Evolutionary conservation across 2,329 filamentous ascomycete genomes (phyloP).

Genomic region (Ceratocystis colombiana): DNA sequence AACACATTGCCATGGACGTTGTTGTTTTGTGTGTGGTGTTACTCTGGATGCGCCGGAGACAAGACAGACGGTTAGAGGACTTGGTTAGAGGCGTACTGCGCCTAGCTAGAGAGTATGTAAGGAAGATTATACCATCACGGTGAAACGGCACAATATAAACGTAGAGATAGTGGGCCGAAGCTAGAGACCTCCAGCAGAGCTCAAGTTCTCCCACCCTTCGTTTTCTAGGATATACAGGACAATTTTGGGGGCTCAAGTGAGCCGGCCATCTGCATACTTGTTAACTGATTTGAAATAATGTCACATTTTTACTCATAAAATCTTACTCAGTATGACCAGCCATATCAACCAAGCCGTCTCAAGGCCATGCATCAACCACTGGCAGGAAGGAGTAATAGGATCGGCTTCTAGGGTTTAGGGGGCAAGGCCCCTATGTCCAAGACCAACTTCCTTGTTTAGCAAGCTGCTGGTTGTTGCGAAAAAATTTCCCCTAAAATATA

Average conservation of each 20-base stretch:
- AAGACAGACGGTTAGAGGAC: constrained; percentile 62
- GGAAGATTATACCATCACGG: constrained; percentile 49
- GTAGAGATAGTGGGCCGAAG: neutral
- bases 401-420: too few species aligned
- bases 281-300: neutral
- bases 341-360: too few species aligned
- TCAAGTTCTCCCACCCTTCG: constrained; percentile 21
- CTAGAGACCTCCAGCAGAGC: neutral
- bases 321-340: too few species aligned
- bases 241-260: neutral
- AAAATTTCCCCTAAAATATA: too few species aligned
- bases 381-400: too few species aligned
- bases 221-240: constrained; percentile 27
- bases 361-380: too few species aligned
- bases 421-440: too few species aligned
- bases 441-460: too few species aligned
- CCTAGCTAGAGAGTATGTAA: constrained; percentile 48
- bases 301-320: too few species aligned
- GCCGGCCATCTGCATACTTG: neutral
- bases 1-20: constrained; percentile 65
- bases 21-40: constrained; percentile 55
- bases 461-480: too few species aligned
- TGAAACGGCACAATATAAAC: constrained; percentile 28
- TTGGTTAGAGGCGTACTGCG: constrained; percentile 56
- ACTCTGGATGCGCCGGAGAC: constrained; percentile 61